phyloP scores from a whole-genome alignment of 2,329 filamentous ascomycete species.

The Didymella arachidicola region DNA sequence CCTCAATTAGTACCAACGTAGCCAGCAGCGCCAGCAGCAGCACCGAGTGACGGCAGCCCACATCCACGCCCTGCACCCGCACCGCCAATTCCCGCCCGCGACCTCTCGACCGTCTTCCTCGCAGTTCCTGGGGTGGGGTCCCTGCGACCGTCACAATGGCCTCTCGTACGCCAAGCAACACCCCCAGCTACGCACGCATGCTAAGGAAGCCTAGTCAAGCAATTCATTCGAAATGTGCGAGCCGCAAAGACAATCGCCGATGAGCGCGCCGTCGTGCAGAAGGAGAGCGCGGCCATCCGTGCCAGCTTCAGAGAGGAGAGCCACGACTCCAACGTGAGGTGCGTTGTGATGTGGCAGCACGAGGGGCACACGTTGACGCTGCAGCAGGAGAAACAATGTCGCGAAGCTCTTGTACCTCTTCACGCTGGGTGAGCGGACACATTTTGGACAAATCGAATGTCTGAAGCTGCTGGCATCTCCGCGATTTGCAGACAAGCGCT shows the following conservation, averaged over 20 bases:
- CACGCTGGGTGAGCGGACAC: slow-evolving; percentile 93
- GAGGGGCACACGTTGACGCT: slow-evolving; percentile 32
- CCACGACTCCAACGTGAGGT: slow-evolving; percentile 90
- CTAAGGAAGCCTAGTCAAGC: slow-evolving; percentile 76
- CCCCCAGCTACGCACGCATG: slow-evolving; percentile 33
- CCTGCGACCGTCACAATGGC: slow-evolving; percentile 62
- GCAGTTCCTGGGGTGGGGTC: slow-evolving; percentile 55
- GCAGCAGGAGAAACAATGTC: slow-evolving; percentile 90
- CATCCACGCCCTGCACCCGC: slow-evolving; percentile 12
- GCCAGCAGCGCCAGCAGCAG: slow-evolving; percentile 13
- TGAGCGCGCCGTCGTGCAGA: slow-evolving; percentile 96
- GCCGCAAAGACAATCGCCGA: slow-evolving; percentile 99
- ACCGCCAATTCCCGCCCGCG: slow-evolving; percentile 15
- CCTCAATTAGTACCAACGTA: slow-evolving; percentile 30
- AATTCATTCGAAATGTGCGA: slow-evolving; percentile 99
- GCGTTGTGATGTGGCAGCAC: slow-evolving; percentile 39
- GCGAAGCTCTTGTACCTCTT: slow-evolving; percentile 98
- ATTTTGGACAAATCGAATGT: slow-evolving; percentile 99
- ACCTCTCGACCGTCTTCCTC: slow-evolving; percentile 14
- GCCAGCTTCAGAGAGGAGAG: slow-evolving; percentile 98
- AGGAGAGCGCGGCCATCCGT: slow-evolving; percentile 96
- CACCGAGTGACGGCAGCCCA: slow-evolving; percentile 1
- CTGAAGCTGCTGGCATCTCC: slow-evolving; percentile 96
- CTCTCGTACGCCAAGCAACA: slow-evolving; percentile 59
- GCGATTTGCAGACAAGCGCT: slow-evolving; percentile 94